These are phyloP conservation scores for Lachnellula willkommii DNA, from an alignment of 2,329 filamentous ascomycete genomes.

Conservation along the genomic window DNA sequence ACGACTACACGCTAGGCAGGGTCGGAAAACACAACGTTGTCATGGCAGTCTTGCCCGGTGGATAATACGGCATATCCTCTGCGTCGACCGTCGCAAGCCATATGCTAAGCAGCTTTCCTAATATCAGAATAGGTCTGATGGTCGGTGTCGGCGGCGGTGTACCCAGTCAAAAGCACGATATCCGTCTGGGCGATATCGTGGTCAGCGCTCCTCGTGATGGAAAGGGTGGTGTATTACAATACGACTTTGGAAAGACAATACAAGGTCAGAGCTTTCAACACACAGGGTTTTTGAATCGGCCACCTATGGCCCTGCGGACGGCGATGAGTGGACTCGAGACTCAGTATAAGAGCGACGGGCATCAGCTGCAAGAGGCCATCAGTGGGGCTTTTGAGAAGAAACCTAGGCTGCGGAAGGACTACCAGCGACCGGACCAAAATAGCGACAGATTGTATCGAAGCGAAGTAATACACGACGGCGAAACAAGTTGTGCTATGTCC, in stretches of 20 bases:
- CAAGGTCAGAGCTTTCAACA: slow-evolving; percentile 15
- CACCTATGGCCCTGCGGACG: slow-evolving; percentile 20
- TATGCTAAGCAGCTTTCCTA: slow-evolving; percentile 17
- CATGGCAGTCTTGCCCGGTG: slow-evolving; percentile 16
- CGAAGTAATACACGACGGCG: slow-evolving; percentile 11
- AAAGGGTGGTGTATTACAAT: slow-evolving; percentile 9
- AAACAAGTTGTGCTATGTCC: slow-evolving; percentile 13
- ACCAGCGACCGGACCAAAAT: slow-evolving; percentile 20
- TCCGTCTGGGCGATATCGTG: too few relatives aligned
- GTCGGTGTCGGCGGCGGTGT: slow-evolving; percentile 18
- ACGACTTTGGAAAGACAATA: slow-evolving; percentile 1
- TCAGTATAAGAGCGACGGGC: slow-evolving; percentile 16
- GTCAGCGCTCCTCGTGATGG: not conserved
- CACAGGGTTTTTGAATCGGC: slow-evolving; percentile 19
- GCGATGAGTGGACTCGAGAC: slow-evolving; percentile 23
- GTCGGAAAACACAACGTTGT: slow-evolving; percentile 19
- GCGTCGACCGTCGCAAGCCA: slow-evolving; percentile 17
- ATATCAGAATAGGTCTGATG: slow-evolving; percentile 15
- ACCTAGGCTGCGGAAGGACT: slow-evolving; percentile 26
- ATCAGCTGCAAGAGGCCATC: slow-evolving; percentile 20
- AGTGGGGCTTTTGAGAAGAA: slow-evolving; percentile 22
- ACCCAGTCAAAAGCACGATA: slow-evolving; percentile 11
- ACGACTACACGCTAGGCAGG: slow-evolving; percentile 17
- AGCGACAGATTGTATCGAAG: slow-evolving; percentile 30
- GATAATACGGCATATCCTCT: slow-evolving; percentile 13